These are phyloP conservation scores for Penicillium mononematosum DNA, from an alignment of 495 filamentous ascomycete genomes.

Conservation along the genomic window DNA sequence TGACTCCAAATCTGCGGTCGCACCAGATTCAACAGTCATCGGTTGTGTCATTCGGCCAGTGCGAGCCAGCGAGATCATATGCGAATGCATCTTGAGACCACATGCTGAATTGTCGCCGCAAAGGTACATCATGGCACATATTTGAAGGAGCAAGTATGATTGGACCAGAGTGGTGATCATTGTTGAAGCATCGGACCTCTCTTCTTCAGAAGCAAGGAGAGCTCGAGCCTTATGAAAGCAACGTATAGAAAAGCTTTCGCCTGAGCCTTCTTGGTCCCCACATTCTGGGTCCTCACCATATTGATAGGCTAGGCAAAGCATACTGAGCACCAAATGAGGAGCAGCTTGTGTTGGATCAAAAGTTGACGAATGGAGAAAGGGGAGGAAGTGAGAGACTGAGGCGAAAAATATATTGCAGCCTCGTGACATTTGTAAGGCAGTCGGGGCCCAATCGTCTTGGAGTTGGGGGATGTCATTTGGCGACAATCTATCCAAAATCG, in stretches of 20 bases:
- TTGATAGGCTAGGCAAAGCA: conserved; percentile 38
- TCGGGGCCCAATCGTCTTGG: conserved; percentile 29
- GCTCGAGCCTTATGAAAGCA: conserved; percentile 36
- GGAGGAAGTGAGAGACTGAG: conserved; percentile 32
- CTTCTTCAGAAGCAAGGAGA: conserved; percentile 22
- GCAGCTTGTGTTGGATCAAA: conserved; percentile 27
- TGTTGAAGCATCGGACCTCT: conserved; percentile 4
- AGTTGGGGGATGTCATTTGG: conserved; percentile 18
- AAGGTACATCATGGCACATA: conserved; percentile 41
- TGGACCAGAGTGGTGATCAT: conserved; percentile 27
- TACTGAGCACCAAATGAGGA: conserved; percentile 28
- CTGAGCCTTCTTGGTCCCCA: conserved; percentile 27
- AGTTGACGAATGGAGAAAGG: conserved; percentile 35
- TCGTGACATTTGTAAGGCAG: conserved; percentile 21
- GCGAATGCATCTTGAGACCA: conserved; percentile 35
- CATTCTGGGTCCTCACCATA: conserved; percentile 39
- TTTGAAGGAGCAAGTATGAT: conserved; percentile 34
- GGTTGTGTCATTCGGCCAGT: conserved; percentile 30
- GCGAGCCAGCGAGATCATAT: conserved; percentile 35
- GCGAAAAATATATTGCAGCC: conserved; percentile 36
- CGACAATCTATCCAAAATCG: conserved; percentile 11
- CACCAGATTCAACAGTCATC: conserved; percentile 13
- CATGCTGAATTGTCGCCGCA: conserved; percentile 30
- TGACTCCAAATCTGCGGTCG: conserved; percentile 26
- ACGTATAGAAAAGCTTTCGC: conserved; percentile 23